These are phyloP conservation scores for Grigorovia humatica DNA, from an alignment of 805 yeast species.

Conservation along the genomic window DNA sequence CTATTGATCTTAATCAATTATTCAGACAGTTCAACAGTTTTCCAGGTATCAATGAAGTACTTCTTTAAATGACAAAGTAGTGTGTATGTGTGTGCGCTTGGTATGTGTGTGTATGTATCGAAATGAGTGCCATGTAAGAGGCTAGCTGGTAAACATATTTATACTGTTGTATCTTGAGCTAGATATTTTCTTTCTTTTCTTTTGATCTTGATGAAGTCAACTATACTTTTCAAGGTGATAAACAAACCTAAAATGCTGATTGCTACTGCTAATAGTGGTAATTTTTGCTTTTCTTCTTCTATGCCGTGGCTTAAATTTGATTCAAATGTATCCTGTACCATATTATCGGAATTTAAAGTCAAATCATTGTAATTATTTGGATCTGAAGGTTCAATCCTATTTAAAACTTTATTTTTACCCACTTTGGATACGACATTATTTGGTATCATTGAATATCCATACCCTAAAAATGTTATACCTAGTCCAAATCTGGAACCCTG, in stretches of 20 bases:
- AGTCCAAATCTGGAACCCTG: slow-evolving; percentile 91
- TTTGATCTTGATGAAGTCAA: slow-evolving; percentile 66
- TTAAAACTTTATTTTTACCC: slow-evolving; percentile 20
- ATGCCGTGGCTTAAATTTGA: slow-evolving; percentile 24
- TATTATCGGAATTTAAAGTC: slow-evolving; percentile 15
- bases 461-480: slow-evolving; percentile 71
- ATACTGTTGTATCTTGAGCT: slow-evolving; percentile 15
- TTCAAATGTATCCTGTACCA: slow-evolving; percentile 21
- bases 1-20: too few species aligned
- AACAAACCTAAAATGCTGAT: slow-evolving; percentile 60
- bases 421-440: slow-evolving; percentile 28
- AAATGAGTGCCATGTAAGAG: neutral
- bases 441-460: slow-evolving; percentile 52
- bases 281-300: slow-evolving; percentile 24
- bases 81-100: too few species aligned
- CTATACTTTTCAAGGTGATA: slow-evolving; percentile 54
- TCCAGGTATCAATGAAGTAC: too few species aligned
- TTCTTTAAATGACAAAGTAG: too few species aligned
- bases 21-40: too few species aligned
- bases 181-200: slow-evolving; percentile 47
- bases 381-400: slow-evolving; percentile 42
- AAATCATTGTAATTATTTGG: slow-evolving; percentile 48
- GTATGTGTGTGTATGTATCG: neutral
- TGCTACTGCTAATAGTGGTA: slow-evolving; percentile 50
- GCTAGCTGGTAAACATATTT: neutral